Evolutionary conservation across 371 early-diverging fungal species (phyloP), one percentile per base, ranked within the genome.

Genomic region (Lichtheimia ramosa): DNA sequence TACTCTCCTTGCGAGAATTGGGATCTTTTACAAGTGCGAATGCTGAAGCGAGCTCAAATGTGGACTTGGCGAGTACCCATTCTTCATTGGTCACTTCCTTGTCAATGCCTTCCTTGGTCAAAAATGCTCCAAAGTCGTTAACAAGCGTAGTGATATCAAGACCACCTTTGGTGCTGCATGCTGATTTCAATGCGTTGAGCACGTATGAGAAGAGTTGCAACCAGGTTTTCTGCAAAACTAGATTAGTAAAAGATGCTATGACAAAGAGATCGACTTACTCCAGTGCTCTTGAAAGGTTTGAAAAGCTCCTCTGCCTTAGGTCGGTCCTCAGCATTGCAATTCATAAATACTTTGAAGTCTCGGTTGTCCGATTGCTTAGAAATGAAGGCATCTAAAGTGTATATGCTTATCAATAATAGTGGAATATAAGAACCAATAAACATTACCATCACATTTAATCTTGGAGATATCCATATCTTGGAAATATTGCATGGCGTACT

Each of bases 291-390:
- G 0, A 75, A 64, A 23, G 82, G 72, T 8, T 79, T 79, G 43
- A 72, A 76, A 15, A 65, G 50, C 51, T 64, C 58, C 57, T 83
- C 79, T 12, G 71, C 70, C 14, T 75, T 68, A 1, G 72, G 57
- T 12, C 69, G 48, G 14, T 68, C 73, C 8, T 68, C 62, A 3
- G 77, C 62, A 59, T 77, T 81, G 65, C 77, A 87, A 63, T 83
- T 80, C 54, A 82, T 60, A 59, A 87, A 75, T 14, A 89, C 83
- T 23, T 71, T 82, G 13, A 76, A 79, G 48, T 89, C 89, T 16
- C 89, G 77, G 56, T 89, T 89, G 52, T 89, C 89, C 41, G 79
- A 83, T 43, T 71, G 66, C 18, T 54, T 52, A 42, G 64, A 60
- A 28, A 70, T 43, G 57, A 46, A 68, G 1, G 40, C 62, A 56